phyloP scores from a whole-genome alignment of 257 asterid species.

The Nicotiana noctiflora region DNA sequence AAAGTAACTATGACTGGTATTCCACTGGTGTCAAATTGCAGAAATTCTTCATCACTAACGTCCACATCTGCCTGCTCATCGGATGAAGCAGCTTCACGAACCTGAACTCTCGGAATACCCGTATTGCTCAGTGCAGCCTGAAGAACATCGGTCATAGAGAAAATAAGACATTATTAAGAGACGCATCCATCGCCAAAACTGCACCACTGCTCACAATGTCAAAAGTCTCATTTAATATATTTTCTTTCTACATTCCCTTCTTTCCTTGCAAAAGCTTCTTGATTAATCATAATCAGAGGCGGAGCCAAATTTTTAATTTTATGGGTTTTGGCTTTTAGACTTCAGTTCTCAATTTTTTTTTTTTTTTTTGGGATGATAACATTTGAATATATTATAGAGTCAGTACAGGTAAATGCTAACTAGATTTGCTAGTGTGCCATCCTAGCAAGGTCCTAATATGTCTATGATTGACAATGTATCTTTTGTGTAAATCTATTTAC shows the following conservation, averaged over 20 bases:
- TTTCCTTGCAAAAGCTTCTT: not conserved
- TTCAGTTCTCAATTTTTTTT: no score
- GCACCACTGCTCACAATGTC: not conserved
- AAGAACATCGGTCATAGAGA: not conserved
- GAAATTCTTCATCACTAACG: slow-evolving; percentile 73
- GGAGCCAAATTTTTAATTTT: no score
- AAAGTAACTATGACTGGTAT: slow-evolving; percentile 76
- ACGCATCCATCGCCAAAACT: not conserved
- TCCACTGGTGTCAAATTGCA: slow-evolving; percentile 67
- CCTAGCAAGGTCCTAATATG: no score
- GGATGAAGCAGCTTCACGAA: slow-evolving; percentile 41
- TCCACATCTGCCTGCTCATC: slow-evolving; percentile 80
- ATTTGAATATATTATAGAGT: no score
- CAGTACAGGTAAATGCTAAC: no score
- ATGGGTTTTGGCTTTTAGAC: no score
- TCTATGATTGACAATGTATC: no score
- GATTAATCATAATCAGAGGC: not conserved
- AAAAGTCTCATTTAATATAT: not conserved
- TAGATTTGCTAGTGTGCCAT: no score
- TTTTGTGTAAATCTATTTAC: no score
- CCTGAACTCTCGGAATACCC: slow-evolving; percentile 75
- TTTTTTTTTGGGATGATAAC: no score
- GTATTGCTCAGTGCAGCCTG: slow-evolving; percentile 88
- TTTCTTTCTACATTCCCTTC: not conserved
- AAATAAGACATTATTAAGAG: not conserved